Evolutionary conservation across 1,284 basidiomycete genomes (phyloP).

Genomic region (Rhodotorula sp.): DNA sequence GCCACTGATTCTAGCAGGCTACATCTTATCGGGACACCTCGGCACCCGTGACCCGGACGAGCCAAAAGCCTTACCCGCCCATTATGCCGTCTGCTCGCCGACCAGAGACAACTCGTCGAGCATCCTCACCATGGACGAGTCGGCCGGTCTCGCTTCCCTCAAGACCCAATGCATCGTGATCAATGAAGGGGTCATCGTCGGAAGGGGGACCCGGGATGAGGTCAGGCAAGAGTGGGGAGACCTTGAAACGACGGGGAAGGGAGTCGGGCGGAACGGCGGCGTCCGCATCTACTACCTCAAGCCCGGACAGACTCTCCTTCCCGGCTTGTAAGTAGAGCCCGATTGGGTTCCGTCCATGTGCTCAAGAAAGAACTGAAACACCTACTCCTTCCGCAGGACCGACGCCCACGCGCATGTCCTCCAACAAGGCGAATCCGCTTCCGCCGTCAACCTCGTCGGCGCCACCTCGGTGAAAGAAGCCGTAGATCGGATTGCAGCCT

Average conservation of each 20-base stretch:
- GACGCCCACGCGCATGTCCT: slow-evolving; percentile 79
- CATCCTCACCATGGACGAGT: slow-evolving; percentile 28
- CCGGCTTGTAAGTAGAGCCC: slow-evolving; percentile 17
- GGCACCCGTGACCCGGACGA: not conserved
- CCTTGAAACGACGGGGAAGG: slow-evolving; percentile 23
- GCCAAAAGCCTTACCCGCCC: slow-evolving; percentile 1
- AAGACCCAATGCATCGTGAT: slow-evolving; percentile 36
- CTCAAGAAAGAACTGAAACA: not conserved
- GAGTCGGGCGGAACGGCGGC: slow-evolving; percentile 11
- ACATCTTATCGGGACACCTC: not conserved
- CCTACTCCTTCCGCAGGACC: slow-evolving; percentile 6
- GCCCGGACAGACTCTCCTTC: slow-evolving; percentile 21
- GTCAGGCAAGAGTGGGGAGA: slow-evolving; percentile 33
- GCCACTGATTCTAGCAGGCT: not conserved
- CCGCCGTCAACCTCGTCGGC: slow-evolving; percentile 59
- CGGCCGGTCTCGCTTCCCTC: not conserved
- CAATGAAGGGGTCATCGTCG: slow-evolving; percentile 10
- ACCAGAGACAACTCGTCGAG: not conserved
- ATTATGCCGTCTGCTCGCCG: slow-evolving; percentile 30
- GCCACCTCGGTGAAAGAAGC: slow-evolving; percentile 66
- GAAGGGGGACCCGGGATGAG: slow-evolving; percentile 8
- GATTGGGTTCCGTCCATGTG: not conserved
- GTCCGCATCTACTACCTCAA: slow-evolving; percentile 24
- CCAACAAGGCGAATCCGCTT: slow-evolving; percentile 65
- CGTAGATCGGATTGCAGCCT: slow-evolving; percentile 61